phyloP scores from a whole-genome alignment of 2,329 filamentous ascomycete species.

The Aspergillus tubingensis region DNA sequence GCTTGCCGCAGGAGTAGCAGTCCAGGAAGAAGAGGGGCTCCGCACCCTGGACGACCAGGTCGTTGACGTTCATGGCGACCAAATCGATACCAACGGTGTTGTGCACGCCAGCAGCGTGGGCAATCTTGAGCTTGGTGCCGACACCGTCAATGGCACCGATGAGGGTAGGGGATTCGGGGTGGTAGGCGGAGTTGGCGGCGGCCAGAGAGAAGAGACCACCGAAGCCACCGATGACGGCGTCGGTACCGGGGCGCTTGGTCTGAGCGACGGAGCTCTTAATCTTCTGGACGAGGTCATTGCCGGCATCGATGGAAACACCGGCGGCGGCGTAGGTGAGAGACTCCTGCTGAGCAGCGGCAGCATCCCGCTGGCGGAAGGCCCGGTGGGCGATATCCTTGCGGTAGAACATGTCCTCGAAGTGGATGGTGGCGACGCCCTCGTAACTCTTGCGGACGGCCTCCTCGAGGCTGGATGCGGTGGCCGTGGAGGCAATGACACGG shows the following conservation, averaged over 20 bases:
- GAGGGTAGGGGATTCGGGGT: conserved; percentile 72
- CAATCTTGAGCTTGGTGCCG: conserved; percentile 95
- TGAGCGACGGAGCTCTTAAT: conserved; percentile 90
- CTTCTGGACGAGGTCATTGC: conserved; percentile 85
- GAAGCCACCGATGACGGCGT: conserved; percentile 93
- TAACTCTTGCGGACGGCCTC: conserved; percentile 89
- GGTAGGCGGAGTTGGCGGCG: conserved; percentile 68
- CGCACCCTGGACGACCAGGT: conserved; percentile 92
- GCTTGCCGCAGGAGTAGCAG: conserved; percentile 91
- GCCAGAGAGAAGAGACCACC: conserved; percentile 82
- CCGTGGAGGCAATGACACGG: conserved; percentile 90
- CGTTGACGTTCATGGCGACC: conserved; percentile 99
- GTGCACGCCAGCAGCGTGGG: conserved; percentile 85
- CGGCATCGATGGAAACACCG: conserved; percentile 91
- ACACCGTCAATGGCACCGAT: conserved; percentile 97
- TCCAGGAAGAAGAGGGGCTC: conserved; percentile 96
- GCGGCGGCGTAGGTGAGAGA: conserved; percentile 86
- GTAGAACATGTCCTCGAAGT: conserved; percentile 88
- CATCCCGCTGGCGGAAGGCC: conserved; percentile 43
- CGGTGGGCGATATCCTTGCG: conserved; percentile 89
- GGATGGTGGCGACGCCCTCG: conserved; percentile 73
- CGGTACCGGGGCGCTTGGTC: conserved; percentile 81
- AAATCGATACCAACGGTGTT: conserved; percentile 95
- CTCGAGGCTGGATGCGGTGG: conserved; percentile 72
- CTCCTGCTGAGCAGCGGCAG: conserved; percentile 24